phyloP scores from a whole-genome alignment of 495 filamentous ascomycete genomes.

The Emericellopsis terricola region DNA sequence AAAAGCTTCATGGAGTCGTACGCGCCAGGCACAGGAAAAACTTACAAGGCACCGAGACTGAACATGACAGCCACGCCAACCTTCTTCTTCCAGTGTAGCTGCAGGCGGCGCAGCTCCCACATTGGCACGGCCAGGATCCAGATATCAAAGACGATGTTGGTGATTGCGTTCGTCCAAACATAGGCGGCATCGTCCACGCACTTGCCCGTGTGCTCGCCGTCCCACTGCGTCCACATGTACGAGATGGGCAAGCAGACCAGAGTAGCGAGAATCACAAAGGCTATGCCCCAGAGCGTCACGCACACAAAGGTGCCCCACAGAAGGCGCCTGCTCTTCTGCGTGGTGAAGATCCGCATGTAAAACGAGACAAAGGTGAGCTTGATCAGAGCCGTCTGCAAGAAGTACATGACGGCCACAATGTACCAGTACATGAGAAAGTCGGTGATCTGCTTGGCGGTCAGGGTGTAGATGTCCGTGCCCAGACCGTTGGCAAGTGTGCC shows the following conservation, averaged over 20 bases:
- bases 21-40: not conserved
- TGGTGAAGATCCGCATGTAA: slow-evolving; percentile 15
- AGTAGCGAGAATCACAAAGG: slow-evolving; percentile 5
- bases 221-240: slow-evolving; percentile 12
- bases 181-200: slow-evolving; percentile 8
- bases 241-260: slow-evolving; percentile 14
- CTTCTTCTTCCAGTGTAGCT: slow-evolving; percentile 27
- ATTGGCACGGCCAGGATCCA: slow-evolving; percentile 34
- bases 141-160: slow-evolving; percentile 35
- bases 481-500: slow-evolving; percentile 9
- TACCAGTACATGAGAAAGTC: slow-evolving; percentile 7
- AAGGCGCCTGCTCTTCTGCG: slow-evolving; percentile 4
- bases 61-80: slow-evolving; percentile 32
- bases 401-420: slow-evolving; percentile 11
- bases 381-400: slow-evolving; percentile 11
- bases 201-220: slow-evolving; percentile 7
- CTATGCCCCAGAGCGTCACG: slow-evolving; percentile 4
- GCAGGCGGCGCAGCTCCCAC: slow-evolving; percentile 20
- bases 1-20: not conserved
- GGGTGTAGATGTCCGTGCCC: slow-evolving; percentile 17
- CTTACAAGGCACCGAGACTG: slow-evolving; percentile 33
- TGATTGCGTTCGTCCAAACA: slow-evolving; percentile 22
- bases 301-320: slow-evolving; percentile 10
- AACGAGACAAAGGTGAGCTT: slow-evolving; percentile 27
- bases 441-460: slow-evolving; percentile 9